phyloP scores from a whole-genome alignment of 306 rosid species.

The Lupinus albus region DNA sequence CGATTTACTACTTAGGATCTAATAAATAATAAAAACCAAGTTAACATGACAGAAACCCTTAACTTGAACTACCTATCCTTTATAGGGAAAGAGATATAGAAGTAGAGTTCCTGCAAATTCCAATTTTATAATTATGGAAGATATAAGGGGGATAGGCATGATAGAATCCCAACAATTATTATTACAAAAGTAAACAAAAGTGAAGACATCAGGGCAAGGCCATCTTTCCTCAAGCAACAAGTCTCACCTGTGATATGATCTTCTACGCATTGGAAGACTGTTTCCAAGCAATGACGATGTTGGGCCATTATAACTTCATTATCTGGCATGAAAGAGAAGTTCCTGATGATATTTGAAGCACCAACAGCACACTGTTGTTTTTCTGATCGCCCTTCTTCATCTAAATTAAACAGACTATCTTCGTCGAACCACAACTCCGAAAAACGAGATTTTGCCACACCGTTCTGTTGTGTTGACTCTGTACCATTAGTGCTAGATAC shows the following conservation, averaged over 20 bases:
- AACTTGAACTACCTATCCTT: too few species aligned
- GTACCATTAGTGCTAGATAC: conserved; percentile 56
- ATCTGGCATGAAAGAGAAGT: conserved; percentile 98
- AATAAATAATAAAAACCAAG: too few species aligned
- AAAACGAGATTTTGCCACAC: conserved; percentile 56
- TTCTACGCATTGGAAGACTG: conserved; percentile 88
- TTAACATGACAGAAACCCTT: too few species aligned
- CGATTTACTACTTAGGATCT: too few species aligned
- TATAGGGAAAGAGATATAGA: too few species aligned
- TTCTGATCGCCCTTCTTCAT: conserved; percentile 91
- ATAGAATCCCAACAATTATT: too few species aligned
- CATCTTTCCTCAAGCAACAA: not conserved
- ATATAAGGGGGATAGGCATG: too few species aligned
- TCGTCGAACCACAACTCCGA: conserved; percentile 86
- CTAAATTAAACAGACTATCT: conserved; percentile 86
- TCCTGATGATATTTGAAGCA: conserved; percentile 90
- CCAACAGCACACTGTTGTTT: conserved; percentile 89
- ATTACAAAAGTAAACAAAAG: too few species aligned
- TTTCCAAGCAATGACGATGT: conserved; percentile 90
- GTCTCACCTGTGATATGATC: conserved; percentile 68
- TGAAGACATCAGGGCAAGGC: too few species aligned
- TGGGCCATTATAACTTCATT: conserved; percentile 94
- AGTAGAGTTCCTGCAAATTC: too few species aligned
- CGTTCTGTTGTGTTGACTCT: conserved; percentile 58
- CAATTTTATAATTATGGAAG: too few species aligned